A percentile compares a stretch with the other conserved stretches of the same genome.
These are phyloP conservation scores for Neckera pumila DNA, from an alignment of 225 moss, liverwort and hornwort genomes.

Conservation along the genomic window DNA sequence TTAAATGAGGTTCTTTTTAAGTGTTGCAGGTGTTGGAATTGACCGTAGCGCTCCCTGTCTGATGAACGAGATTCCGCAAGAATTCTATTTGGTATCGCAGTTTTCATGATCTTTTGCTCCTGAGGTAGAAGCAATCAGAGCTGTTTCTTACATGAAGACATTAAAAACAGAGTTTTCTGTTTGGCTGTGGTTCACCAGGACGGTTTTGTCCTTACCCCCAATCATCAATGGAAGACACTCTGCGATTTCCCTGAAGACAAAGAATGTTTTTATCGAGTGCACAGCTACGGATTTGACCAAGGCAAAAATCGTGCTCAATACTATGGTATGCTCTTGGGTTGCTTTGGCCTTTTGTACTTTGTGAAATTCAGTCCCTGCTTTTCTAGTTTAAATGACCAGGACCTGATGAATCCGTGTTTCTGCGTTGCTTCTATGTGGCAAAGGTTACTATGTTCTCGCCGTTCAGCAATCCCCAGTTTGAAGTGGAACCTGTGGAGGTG, in stretches of 20 bases:
- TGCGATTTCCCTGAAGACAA: constrained; percentile 67
- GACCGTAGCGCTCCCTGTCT: not conserved
- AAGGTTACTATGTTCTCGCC: constrained; percentile 96
- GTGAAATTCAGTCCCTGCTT: not conserved
- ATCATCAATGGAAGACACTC: constrained; percentile 93
- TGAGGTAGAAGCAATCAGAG: not conserved
- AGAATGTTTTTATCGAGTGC: constrained; percentile 87
- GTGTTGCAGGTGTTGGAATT: not conserved
- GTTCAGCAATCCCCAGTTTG: constrained; percentile 67
- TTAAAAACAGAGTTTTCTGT: not conserved
- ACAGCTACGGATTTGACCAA: constrained; percentile 94
- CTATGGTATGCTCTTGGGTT: constrained; percentile 43
- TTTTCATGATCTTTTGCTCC: not conserved
- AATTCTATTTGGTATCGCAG: not conserved
- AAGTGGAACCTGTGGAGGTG: constrained; percentile 88
- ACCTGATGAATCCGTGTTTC: not conserved
- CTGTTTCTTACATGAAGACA: not conserved
- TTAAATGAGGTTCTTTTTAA: not conserved
- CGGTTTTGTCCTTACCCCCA: constrained; percentile 79
- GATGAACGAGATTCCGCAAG: not conserved
- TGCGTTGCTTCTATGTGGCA: not conserved
- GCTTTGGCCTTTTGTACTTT: not conserved
- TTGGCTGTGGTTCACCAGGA: constrained; percentile 31
- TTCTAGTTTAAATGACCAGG: not conserved
- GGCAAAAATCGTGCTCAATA: constrained; percentile 94